Base-by-base conservation (phyloP, 1,284 basidiomycete species). In the Golubevia pallescens region DNA sequence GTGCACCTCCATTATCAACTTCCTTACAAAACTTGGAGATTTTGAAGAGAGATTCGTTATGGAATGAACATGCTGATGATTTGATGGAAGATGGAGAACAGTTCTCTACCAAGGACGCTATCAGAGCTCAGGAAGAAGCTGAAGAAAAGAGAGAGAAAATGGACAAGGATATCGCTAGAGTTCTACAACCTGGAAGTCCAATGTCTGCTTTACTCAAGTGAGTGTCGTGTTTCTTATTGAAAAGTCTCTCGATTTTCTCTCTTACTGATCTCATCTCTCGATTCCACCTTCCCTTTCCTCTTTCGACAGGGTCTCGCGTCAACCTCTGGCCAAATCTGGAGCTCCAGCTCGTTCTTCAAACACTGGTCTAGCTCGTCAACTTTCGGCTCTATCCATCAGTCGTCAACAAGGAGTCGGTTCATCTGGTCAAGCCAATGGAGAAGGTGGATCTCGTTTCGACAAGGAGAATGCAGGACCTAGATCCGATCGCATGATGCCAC, bases 121-220 rank as follows among this genome's bases (percentile, higher is more conserved):
- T 81, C n/a, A 63, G 69, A 13, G 70, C 73, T 19, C 72, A 75
- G 21, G 80, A 82, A 61, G 66, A 69, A 3, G 70, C 73, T 1
- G 83, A 85, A 61, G 76, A 78, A 56, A 69, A 77, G 58, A 62
- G 81, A 13, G 81, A 81, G 60, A 69, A 75, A 63, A 65, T 80
- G 64, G 77, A 84, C 63, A 61, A 71, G n/a, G 78, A 81, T 32
- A 68, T 74, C 61, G 65, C 82, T 58, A 70, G 73, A 23, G 83
- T 81, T 8, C 78, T 85, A 48, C 70, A 81, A 62, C 83, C 83
- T 10, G 83, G 80, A 53, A 78, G 73, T 60, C 81, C 83, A 16
- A 80, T 85, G 48, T 77, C 78, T 24, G 74, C 75, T 13, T 69
- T 85, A 65, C 73, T 85, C 61, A 80, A 84, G 60, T 65, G 34